Evolutionary conservation across 495 filamentous ascomycete genomes (phyloP).

Genomic region (Aspergillus conjunctus): DNA sequence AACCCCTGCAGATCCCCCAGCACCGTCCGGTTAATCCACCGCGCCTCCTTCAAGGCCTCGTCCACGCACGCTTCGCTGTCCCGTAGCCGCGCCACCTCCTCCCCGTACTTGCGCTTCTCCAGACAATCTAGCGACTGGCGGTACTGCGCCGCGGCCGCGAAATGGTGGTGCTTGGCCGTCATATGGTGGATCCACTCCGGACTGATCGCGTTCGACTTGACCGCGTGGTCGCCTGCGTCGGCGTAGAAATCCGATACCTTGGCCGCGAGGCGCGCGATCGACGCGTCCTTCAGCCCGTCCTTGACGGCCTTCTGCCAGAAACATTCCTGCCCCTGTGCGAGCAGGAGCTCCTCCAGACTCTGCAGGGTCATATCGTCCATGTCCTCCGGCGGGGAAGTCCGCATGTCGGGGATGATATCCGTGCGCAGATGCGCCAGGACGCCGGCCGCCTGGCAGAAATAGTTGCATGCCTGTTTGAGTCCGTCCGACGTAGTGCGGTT

Average conservation of each 20-base stretch:
- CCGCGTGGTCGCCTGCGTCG: constrained; percentile 78
- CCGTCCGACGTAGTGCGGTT: constrained; percentile 83
- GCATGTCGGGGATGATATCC: constrained; percentile 80
- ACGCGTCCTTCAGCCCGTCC: constrained; percentile 87
- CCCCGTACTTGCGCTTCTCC: constrained; percentile 92
- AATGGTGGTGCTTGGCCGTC: constrained; percentile 96
- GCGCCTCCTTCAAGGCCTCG: constrained; percentile 82
- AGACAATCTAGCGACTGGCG: constrained; percentile 90
- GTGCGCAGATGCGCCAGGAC: constrained; percentile 78
- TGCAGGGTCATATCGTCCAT: constrained; percentile 90
- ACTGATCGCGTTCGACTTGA: constrained; percentile 85
- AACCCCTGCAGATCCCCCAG: constrained; percentile 80
- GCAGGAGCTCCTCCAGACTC: constrained; percentile 77
- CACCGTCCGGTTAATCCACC: constrained; percentile 83
- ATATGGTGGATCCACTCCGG: constrained; percentile 98
- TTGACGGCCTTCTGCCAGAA: constrained; percentile 98
- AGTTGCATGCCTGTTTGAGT: constrained; percentile 85
- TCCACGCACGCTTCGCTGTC: constrained; percentile 83
- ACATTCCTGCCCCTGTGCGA: constrained; percentile 94
- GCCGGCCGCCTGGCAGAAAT: constrained; percentile 87
- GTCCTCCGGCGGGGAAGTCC: constrained; percentile 85
- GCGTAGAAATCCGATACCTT: constrained; percentile 92
- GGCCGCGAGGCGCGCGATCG: constrained; percentile 87
- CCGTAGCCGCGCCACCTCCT: constrained; percentile 85
- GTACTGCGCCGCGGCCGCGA: constrained; percentile 94